These are phyloP conservation scores for Coemansia sp. DNA, from an alignment of 192 early-diverging fungal genomes.

Conservation along the genomic window DNA sequence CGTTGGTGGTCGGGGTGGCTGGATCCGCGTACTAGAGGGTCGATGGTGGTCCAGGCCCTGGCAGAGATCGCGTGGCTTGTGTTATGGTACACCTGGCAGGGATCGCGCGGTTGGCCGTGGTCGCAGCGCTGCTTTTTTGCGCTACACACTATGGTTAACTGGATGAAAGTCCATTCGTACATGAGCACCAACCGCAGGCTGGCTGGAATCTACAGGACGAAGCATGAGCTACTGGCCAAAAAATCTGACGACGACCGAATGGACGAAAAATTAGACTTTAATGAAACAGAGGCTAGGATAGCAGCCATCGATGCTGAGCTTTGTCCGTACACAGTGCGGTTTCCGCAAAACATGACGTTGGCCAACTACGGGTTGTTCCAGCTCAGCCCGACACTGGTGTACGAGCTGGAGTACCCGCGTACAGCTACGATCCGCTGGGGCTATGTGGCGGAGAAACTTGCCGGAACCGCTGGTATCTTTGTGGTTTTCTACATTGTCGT, in stretches of 20 bases:
- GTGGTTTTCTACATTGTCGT: constrained; percentile 81
- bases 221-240: constrained; percentile 9
- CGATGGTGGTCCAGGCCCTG: constrained; percentile 56
- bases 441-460: constrained; percentile 84
- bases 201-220: constrained; percentile 37
- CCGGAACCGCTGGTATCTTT: constrained; percentile 78
- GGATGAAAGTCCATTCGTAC: constrained; percentile 98
- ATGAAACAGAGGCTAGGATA: constrained; percentile 30
- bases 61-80: constrained; percentile 63
- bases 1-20: constrained; percentile 16
- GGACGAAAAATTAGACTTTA: background rate
- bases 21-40: constrained; percentile 23
- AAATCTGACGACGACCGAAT: constrained; percentile 20
- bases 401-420: constrained; percentile 90
- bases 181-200: constrained; percentile 75
- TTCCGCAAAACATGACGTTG: constrained; percentile 80
- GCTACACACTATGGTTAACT: constrained; percentile 85
- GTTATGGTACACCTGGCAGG: constrained; percentile 60
- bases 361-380: constrained; percentile 85
- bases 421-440: constrained; percentile 78
- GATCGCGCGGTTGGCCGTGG: constrained; percentile 78
- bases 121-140: constrained; percentile 85
- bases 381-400: constrained; percentile 87
- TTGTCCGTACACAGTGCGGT: constrained; percentile 58
- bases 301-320: constrained; percentile 60